A percentile compares a stretch with the other conserved stretches of the same genome.
phyloP scores from a whole-genome alignment of 2,329 filamentous ascomycete species.

The Elsinoe ampelina region DNA sequence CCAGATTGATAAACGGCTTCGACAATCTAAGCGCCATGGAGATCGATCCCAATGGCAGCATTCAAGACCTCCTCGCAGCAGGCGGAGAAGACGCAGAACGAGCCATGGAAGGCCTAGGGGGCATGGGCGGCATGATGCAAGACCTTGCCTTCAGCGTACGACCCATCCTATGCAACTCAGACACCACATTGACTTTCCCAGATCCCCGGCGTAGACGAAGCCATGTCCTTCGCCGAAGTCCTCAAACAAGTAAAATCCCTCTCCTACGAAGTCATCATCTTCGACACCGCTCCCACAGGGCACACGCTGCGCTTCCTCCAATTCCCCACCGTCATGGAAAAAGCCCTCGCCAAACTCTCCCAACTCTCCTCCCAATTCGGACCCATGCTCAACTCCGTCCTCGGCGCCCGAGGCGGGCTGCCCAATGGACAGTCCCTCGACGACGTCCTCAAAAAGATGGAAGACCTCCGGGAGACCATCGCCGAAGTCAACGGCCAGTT shows the following conservation, averaged over 20 bases:
- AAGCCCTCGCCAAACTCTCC: slow-evolving; percentile 93
- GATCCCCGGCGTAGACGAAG: slow-evolving; percentile 98
- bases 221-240: slow-evolving; percentile 99
- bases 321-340: slow-evolving; percentile 95
- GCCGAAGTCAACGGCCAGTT: slow-evolving; percentile 95
- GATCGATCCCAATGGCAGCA: slow-evolving; percentile 95
- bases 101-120: slow-evolving; percentile 56
- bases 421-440: slow-evolving; percentile 89
- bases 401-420: slow-evolving; percentile 66
- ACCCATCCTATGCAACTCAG: not conserved
- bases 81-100: slow-evolving; percentile 63
- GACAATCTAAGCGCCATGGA: slow-evolving; percentile 96
- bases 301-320: slow-evolving; percentile 98
- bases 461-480: slow-evolving; percentile 85
- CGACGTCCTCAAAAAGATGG: slow-evolving; percentile 91
- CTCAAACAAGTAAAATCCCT: slow-evolving; percentile 98
- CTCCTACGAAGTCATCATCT: slow-evolving; percentile 97
- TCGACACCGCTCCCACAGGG: slow-evolving; percentile 95
- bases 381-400: slow-evolving; percentile 86
- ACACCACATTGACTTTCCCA: slow-evolving; percentile 28
- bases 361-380: slow-evolving; percentile 92
- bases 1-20: slow-evolving; percentile 82
- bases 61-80: slow-evolving; percentile 83
- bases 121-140: slow-evolving; percentile 94
- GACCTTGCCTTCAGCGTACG: slow-evolving; percentile 88